Evolutionary conservation across 768 basidiomycete genomes (phyloP), one percentile per base, ranked within the genome.

Genomic region (Phlegmacium glaucopus): DNA sequence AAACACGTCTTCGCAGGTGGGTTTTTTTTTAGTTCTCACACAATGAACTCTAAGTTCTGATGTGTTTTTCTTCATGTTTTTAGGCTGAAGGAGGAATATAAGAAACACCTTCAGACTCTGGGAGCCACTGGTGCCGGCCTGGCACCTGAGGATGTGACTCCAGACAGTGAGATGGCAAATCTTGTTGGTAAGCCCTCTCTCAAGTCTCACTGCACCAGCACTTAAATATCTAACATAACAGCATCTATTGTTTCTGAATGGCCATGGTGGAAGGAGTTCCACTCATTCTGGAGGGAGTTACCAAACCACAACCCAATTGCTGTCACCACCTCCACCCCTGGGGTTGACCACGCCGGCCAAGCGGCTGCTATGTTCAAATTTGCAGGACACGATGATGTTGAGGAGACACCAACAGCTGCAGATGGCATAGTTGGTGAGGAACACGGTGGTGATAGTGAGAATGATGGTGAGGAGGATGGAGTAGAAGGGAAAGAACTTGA

Each of bases 221-320:
- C 44, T 50, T 17, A 52, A 29, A 8, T 15, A 32, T 29, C 1
- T 39, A 15, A 17, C 25, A n/a, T 40, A 55, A n/a, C 16, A 27
- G 26, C 3, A 55, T 62, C 13, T 27, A 18, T 3, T n/a, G 32
- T 22, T 1, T 15, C 17, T 2, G 30, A 54, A 6, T 66, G 58
- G 57, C 60, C 62, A 28, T 65, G 59, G 56, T 67, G 61, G 60
- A 54, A 60, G 17, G 53, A 58, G 30, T 42, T 67, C 2, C 62
- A 67, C 39, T 18, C 56, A 10, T 58, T 64, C 36, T 65, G 64
- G 64, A 17, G 45, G 9, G 57, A 65, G 44, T 58, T 66, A 18
- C 66, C 64, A 3, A 58, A 56, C 47, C 65, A 62, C 52, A 63
- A 63, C 40, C 57, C 64, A 1, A 42, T 63, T 13, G 54, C 48